Conservation (phyloP, 2,329 filamentous ascomycete genomes). For the Fusarium sp. region DNA sequence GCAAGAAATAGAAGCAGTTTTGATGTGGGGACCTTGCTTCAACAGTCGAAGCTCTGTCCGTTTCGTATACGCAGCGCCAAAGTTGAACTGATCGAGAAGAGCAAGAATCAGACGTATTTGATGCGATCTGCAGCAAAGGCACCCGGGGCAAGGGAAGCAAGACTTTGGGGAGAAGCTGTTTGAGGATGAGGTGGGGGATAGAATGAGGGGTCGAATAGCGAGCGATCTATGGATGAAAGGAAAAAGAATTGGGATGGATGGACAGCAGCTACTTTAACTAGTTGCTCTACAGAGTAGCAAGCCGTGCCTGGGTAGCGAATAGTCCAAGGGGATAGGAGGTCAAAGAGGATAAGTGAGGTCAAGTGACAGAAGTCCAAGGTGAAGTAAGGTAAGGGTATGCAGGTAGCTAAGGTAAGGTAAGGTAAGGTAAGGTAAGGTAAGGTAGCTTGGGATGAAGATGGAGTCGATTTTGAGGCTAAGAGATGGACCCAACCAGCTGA, state of each 20-base stretch:
- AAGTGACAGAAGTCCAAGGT: constrained; percentile 23
- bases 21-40: constrained; percentile 1
- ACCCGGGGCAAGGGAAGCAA: constrained; percentile 44
- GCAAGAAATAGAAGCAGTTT: constrained; percentile 2
- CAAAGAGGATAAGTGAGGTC: constrained; percentile 21
- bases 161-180: constrained; percentile 33
- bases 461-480: background rate
- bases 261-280: constrained; percentile 20
- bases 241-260: constrained; percentile 13
- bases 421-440: constrained; percentile 4
- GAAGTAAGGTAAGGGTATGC: constrained; percentile 22
- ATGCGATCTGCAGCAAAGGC: constrained; percentile 32
- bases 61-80: constrained; percentile 1
- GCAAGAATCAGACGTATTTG: constrained; percentile 13
- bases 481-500: constrained; percentile 6
- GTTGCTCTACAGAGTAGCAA: constrained; percentile 15
- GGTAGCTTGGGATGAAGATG: constrained; percentile 15
- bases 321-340: constrained; percentile 5
- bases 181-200: constrained; percentile 25
- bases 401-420: constrained; percentile 5
- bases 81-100: constrained; percentile 3
- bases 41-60: background rate
- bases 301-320: constrained; percentile 3
- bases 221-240: constrained; percentile 25
- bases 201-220: constrained; percentile 36